Evolutionary conservation across 768 basidiomycete genomes (phyloP).

Genomic region (Strobilomyces dryophilus): DNA sequence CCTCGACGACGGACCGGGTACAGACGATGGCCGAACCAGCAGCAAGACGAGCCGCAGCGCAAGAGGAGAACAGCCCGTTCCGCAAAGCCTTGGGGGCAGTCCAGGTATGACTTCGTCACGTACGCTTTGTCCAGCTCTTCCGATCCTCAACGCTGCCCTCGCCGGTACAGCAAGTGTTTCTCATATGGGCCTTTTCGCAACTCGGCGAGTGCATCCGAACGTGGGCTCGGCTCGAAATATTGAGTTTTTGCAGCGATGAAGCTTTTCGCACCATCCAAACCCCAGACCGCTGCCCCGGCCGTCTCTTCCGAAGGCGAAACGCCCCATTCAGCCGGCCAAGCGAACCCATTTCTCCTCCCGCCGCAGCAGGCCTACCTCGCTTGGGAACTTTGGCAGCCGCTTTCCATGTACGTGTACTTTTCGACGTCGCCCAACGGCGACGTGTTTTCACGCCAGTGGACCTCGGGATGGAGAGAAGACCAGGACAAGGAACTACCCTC

Average conservation of each 20-base stretch:
- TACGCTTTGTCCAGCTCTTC: background rate
- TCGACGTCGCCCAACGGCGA: slow-evolving; percentile 62
- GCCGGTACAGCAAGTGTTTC: slow-evolving; percentile 55
- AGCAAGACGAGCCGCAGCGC: slow-evolving; percentile 20
- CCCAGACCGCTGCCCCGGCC: slow-evolving; percentile 30
- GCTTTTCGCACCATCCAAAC: slow-evolving; percentile 36
- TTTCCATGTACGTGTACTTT: slow-evolving; percentile 72
- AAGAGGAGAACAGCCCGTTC: slow-evolving; percentile 33
- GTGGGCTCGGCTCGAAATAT: background rate
- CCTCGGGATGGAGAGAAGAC: slow-evolving; percentile 44
- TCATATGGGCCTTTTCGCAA: slow-evolving; percentile 65
- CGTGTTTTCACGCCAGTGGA: slow-evolving; percentile 54
- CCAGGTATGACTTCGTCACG: slow-evolving; percentile 36
- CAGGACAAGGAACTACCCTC: slow-evolving; percentile 53
- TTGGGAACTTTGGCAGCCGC: slow-evolving; percentile 56
- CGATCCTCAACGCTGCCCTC: slow-evolving; percentile 1
- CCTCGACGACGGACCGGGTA: slow-evolving; percentile 1
- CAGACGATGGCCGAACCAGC: slow-evolving; percentile 24
- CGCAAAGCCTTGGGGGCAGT: slow-evolving; percentile 35
- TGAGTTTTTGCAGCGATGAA: slow-evolving; percentile 37
- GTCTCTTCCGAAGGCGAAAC: slow-evolving; percentile 20
- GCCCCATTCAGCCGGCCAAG: slow-evolving; percentile 19
- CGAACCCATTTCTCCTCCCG: slow-evolving; percentile 48
- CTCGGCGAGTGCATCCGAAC: slow-evolving; percentile 41
- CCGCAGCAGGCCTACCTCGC: slow-evolving; percentile 51